Conservation (phyloP, 2,329 filamentous ascomycete genomes). For the Monilinia vaccinii-corymbosi region DNA sequence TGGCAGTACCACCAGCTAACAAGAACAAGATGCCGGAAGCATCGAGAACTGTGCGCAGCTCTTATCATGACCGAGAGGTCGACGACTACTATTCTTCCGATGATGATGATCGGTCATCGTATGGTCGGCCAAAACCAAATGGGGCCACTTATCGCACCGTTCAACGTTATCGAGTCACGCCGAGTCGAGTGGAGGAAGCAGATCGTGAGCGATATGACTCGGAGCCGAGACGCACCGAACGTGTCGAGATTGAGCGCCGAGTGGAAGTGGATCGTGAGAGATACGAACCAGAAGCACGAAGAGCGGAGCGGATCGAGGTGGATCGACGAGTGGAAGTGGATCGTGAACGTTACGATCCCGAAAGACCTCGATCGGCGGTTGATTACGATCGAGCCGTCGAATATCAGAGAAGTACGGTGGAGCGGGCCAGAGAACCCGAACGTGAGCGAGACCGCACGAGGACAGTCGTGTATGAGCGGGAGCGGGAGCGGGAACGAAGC, state of each 20-base stretch:
- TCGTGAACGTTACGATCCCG: constrained; percentile 14
- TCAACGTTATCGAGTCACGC: constrained; percentile 28
- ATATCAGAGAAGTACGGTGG: constrained; percentile 19
- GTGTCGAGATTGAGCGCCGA: constrained; percentile 27
- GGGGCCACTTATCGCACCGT: constrained; percentile 26
- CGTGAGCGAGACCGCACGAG: constrained; percentile 25
- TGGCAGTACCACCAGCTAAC: too few species aligned
- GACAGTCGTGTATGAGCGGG: constrained; percentile 32
- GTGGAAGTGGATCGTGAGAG: constrained; percentile 17
- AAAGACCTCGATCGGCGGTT: constrained; percentile 25
- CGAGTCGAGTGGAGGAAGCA: constrained; percentile 24
- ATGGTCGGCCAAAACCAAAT: constrained; percentile 15
- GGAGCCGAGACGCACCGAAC: constrained; percentile 11
- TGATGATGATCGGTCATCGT: constrained; percentile 25
- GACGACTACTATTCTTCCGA: constrained; percentile 27
- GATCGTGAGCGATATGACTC: constrained; percentile 5
- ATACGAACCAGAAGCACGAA: constrained; percentile 7
- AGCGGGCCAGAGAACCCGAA: constrained; percentile 31
- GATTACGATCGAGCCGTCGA: constrained; percentile 16
- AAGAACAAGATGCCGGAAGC: constrained; percentile 20
- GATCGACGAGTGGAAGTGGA: constrained; percentile 26
- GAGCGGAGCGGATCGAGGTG: constrained; percentile 26
- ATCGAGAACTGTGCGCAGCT: constrained; percentile 18
- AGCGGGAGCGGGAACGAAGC: constrained; percentile 27
- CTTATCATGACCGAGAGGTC: constrained; percentile 18